These are phyloP conservation scores for Exophiala mesophila DNA, from an alignment of 2,329 filamentous ascomycete genomes.

Conservation along the genomic window DNA sequence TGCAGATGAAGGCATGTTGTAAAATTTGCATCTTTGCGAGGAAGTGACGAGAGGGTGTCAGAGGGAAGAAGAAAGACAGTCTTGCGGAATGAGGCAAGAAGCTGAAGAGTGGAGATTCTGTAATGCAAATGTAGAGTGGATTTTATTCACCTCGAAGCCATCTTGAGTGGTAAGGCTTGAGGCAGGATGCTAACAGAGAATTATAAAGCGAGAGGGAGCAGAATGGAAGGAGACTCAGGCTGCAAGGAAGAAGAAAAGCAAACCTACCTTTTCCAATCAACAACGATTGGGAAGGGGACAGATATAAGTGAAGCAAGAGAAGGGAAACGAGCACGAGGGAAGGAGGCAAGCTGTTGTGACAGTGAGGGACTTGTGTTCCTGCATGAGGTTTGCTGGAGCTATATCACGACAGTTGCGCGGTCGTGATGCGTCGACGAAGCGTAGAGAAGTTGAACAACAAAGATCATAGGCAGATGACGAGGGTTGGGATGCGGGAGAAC, in stretches of 20 bases:
- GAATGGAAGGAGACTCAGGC: conserved; percentile 6
- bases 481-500: conserved; percentile 11
- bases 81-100: conserved; percentile 4
- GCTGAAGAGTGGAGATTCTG: conserved; percentile 24
- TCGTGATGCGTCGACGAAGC: conserved; percentile 23
- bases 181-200: neutral
- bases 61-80: conserved; percentile 1
- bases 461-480: conserved; percentile 16
- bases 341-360: too few species aligned
- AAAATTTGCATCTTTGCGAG: conserved; percentile 14
- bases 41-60: neutral
- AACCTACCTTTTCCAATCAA: conserved; percentile 5
- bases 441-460: conserved; percentile 12
- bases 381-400: conserved; percentile 20
- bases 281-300: conserved; percentile 6
- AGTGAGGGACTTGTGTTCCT: conserved; percentile 3
- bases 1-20: conserved; percentile 22
- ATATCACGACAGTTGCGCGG: conserved; percentile 26
- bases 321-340: neutral
- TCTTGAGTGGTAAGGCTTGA: conserved; percentile 10
- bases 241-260: conserved; percentile 9
- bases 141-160: too few species aligned
- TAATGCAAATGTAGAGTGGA: too few species aligned
- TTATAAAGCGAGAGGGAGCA: too few species aligned
- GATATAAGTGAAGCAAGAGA: conserved; percentile 5